phyloP scores from a whole-genome alignment of 768 basidiomycete species.

The Leccinum broughii region DNA sequence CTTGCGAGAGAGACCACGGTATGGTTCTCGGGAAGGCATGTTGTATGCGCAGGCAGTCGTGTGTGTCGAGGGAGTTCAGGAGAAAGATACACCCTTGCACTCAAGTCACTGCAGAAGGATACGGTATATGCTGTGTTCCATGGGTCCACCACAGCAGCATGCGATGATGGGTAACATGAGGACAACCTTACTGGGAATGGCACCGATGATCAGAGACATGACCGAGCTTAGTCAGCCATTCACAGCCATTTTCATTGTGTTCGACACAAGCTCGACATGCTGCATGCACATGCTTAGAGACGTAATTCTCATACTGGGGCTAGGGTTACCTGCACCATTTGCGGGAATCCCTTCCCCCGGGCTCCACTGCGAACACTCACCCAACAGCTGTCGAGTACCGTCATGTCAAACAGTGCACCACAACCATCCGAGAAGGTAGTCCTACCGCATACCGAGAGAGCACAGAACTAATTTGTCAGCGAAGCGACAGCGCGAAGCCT shows the following conservation, averaged over 20 bases:
- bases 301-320: not conserved
- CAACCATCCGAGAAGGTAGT: not conserved
- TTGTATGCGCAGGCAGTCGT: not conserved
- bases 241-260: not conserved
- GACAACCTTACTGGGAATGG: not conserved
- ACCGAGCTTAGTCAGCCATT: not conserved
- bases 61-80: not conserved
- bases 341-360: not conserved
- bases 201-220: not conserved
- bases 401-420: not conserved
- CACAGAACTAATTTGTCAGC: not conserved
- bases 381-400: not conserved
- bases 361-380: not conserved
- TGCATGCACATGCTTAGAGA: not conserved
- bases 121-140: not conserved
- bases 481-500: not conserved
- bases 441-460: not conserved
- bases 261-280: not conserved
- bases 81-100: not conserved
- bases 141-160: not conserved
- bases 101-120: not conserved
- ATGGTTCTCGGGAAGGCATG: constrained; percentile 34
- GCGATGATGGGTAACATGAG: not conserved
- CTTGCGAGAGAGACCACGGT: constrained; percentile 40
- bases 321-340: not conserved